phyloP scores from a whole-genome alignment of 2,329 filamentous ascomycete species.

The Diaporthe eres region DNA sequence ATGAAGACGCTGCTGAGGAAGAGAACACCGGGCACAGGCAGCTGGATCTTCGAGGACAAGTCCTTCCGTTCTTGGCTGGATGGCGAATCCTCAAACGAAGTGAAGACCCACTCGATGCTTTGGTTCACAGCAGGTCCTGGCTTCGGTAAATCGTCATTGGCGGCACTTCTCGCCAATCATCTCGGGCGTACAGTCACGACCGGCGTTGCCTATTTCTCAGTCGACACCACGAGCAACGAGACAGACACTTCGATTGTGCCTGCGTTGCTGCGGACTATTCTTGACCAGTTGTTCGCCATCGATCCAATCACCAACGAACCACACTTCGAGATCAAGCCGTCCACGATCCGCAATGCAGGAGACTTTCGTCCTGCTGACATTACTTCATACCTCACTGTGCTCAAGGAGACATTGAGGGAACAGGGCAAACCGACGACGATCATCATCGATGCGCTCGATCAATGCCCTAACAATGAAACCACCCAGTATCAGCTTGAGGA shows the following conservation, averaged over 20 bases:
- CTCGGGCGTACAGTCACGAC: not conserved
- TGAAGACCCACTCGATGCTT: not conserved
- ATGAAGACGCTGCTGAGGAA: slow-evolving; percentile 9
- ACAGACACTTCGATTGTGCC: not conserved
- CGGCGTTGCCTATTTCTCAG: slow-evolving; percentile 2
- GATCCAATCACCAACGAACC: not conserved
- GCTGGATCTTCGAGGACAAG: not conserved
- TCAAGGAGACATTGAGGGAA: slow-evolving; percentile 4
- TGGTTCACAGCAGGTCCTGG: slow-evolving; percentile 10
- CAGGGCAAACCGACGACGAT: not conserved
- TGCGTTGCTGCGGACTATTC: not conserved
- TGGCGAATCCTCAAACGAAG: not conserved
- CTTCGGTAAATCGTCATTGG: not conserved
- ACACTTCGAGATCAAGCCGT: slow-evolving; percentile 1
- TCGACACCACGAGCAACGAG: slow-evolving; percentile 7
- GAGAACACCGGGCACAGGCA: not conserved
- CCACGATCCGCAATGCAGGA: not conserved
- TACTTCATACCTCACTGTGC: not conserved
- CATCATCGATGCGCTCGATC: not conserved
- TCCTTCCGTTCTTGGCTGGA: not conserved
- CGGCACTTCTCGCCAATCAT: not conserved
- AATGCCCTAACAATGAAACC: not conserved
- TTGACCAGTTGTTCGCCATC: not conserved
- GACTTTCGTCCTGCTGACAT: not conserved
- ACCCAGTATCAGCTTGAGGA: not conserved